Evolutionary conservation across 2,329 filamentous ascomycete genomes (phyloP), one percentile per base, ranked within the genome.

Genomic region (Aspergillus sp.): DNA sequence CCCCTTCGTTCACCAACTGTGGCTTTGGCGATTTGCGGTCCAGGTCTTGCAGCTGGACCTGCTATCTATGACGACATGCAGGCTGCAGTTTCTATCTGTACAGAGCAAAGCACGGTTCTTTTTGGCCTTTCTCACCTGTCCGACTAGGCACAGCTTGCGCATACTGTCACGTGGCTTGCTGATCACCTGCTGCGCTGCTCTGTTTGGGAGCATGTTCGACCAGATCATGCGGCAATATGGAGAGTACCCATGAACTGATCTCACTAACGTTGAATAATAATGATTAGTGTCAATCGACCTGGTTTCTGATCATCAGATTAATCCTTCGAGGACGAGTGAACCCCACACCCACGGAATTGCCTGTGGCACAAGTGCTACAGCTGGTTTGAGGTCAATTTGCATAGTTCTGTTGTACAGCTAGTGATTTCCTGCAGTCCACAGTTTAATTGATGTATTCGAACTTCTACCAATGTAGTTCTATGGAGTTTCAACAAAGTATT

Each of bases 51-150:
- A 15, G 34, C 9, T 38, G 34, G 34, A 15, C 47, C 25, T 38
- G 25, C 43, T 52, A 46, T 57, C 47, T 57, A 57, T 57, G 55
- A 57, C 55, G 55, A 51, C 55, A 57, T 57, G 23, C 8, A 31
- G 9, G n/a, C 9, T 23, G 8, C 6, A 22, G 19, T 11, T 4
- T 28, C 7, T 49, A 31, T 8, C 34, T 45, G 51, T 49, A 57
- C 54, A 51, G 46, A 31, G 1, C 23, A 11, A 28, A 7, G 25
- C 6, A 28, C 25, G 6, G 1, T 17, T 15, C 22, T 19, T n/a
- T 11, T 30, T 47, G n/a, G 7, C 11, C 15, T 1, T n/a, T 41
- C 5, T 41, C 11, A 3, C 47, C 30, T 57, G 54, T 57, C 1
- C n/a, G 30, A 45, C 9, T 51, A 57, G 23, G 4, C 11, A 15